Evolutionary conservation across 2,329 filamentous ascomycete genomes (phyloP), one percentile per base, ranked within the genome.

Genomic region (Raffaelea ambrosiae): DNA sequence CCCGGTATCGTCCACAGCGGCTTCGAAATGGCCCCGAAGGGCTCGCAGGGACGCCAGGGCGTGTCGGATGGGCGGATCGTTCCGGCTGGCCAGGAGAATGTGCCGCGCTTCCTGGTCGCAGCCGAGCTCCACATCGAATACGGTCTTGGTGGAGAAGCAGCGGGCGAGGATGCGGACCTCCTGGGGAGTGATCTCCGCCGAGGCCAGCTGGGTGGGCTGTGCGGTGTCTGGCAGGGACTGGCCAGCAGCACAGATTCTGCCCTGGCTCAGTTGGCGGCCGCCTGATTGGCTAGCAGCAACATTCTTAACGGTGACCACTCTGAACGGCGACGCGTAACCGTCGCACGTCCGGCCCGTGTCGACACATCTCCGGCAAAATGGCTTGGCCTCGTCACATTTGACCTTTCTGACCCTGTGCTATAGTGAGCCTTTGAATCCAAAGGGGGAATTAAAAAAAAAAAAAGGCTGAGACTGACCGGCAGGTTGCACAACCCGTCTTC

Each of bases 131-230:
- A 69, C 63, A 29, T 63, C 55, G 48, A 69, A 65, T 22, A 69
- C 58, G 36, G 66, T 68, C 44, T 70, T 70, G 45, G 61, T 69
- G 18, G 67, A 69, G 53, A 70, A 67, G 51, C 59, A 65, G 31
- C 59, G 65, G 42, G 60, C 62, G 42, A 70, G 64, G 33, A 63
- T 56, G 20, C 55, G 46, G 51, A 66, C 60, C 5, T 66, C 62
- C 43, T 61, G 41, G 40, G 55, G 51, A 33, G 53, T n/a, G 48
- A 60, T 57, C 49, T 57, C 44, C 31, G n/a, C n/a, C n/a, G n/a
- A n/a, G n/a, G n/a, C n/a, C n/a, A n/a, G n/a, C n/a, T n/a, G n/a
- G n/a, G n/a, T n/a, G n/a, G n/a, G n/a, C n/a, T n/a, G n/a, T n/a
- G n/a, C n/a, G n/a, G n/a, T n/a, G n/a, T n/a, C n/a, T n/a, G n/a